Conservation (phyloP, 352 stramenopile species). For the Phytophthora pini region DNA sequence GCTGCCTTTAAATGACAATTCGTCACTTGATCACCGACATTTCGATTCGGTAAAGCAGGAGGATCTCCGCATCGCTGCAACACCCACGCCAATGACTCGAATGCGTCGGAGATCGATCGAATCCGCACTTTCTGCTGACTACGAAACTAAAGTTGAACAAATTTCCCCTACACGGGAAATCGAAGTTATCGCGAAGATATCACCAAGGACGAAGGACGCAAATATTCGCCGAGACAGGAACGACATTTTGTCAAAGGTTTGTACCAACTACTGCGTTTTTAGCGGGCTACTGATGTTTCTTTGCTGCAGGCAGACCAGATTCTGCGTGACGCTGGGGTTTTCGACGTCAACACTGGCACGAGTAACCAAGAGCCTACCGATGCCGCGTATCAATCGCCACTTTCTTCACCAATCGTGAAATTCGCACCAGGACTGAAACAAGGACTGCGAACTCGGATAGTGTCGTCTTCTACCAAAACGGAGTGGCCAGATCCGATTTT, state of each 20-base stretch:
- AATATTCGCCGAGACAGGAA: conserved; percentile 47
- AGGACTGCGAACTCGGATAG: conserved; percentile 9
- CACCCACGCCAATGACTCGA: conserved; percentile 1
- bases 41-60: conserved; percentile 26
- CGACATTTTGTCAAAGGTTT: conserved; percentile 43
- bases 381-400: conserved; percentile 12
- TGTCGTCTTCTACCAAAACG: conserved; percentile 42
- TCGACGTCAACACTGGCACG: conserved; percentile 16
- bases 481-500: conserved; percentile 78
- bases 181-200: conserved; percentile 11
- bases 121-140: conserved; percentile 1
- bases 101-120: conserved; percentile 17
- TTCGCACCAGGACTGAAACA: conserved; percentile 19
- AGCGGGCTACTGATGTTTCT: not conserved
- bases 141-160: conserved; percentile 6
- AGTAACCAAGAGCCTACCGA: conserved; percentile 13
- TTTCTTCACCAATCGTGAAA: conserved; percentile 9
- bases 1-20: conserved; percentile 25
- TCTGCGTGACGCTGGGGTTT: conserved; percentile 49
- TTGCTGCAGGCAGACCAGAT: conserved; percentile 51
- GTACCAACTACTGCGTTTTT: not conserved
- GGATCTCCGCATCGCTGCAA: conserved; percentile 31
- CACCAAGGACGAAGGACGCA: conserved; percentile 31
- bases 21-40: conserved; percentile 4
- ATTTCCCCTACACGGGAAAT: not conserved